Evolutionary conservation across 2,329 filamentous ascomycete genomes (phyloP), one percentile per base, ranked within the genome.

Genomic region (Neonectria punicea): DNA sequence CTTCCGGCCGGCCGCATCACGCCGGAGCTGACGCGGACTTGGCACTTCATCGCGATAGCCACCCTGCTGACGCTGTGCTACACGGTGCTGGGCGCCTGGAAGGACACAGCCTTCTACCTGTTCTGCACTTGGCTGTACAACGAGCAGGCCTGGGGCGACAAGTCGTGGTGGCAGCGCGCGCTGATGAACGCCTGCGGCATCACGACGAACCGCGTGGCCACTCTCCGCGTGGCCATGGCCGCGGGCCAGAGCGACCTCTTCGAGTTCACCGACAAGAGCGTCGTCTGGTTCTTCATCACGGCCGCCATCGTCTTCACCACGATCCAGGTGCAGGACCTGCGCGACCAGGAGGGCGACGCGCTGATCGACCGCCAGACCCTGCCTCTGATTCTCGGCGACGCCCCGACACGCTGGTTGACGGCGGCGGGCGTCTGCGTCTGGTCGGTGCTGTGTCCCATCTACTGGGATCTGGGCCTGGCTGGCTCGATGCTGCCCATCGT

Each of bases 51-150:
- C 0, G 53, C 70, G 4, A 69, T 78, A 28, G 75, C 71, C 2
- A 22, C 70, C 8, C 66, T 67, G 8, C 47, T 77, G 11, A 50
- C 56, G 3, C 34, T 73, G 13, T 74, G 67, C 55, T 65, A 60
- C 25, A 39, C 58, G 1, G 53, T 77, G 1, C 13, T 30, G 71
- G 76, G 34, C 65, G 70, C n/a, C 36, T 70, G 47, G 63, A 69
- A 34, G 70, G 80, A 65, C 69, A 74, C 30, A 50, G 72, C 2
- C 30, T 78, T n/a, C 65, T 83, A 30, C 53, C 78, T 53, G 25
- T 76, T 13, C 49, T 78, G 56, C 36, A 78, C 75, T 0, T 81
- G 77, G 75, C 67, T 80, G 55, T 84, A 84, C 69, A 83, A 83
- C 62, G 81, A 83, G 43, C 75, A 78, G 1, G 65, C 70, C 3